Base-by-base conservation (phyloP, 352 stramenopile species). In the Globisporangium solare region DNA sequence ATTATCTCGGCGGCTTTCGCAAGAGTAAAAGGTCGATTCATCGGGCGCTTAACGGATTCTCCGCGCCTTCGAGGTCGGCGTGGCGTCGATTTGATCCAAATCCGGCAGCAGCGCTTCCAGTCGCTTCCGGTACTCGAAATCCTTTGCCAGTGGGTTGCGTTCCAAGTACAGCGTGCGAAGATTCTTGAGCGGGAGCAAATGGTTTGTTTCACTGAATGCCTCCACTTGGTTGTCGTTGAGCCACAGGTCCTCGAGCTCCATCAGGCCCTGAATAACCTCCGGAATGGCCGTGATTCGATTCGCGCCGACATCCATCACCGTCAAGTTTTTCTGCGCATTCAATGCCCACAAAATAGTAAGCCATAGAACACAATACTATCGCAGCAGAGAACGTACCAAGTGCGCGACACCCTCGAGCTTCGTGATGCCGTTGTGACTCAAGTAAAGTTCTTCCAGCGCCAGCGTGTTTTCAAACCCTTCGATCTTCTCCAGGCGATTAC, bases 361-460 rank as follows among this genome's bases (percentile, higher is more conserved):
- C 3, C 56, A 47, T 12, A 20, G 7, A 11, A 10, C 10, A 6
- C 27, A 35, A 35, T 10, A 35, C 6, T 35, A 35, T 8, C 27
- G 27, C 27, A 35, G 53, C 49, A 14, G 13, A 47, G 11, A 18
- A 43, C 73, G 46, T 74, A 94, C 84, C 70, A 94, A 66, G 50
- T 90, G 75, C 27, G 70, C 71, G 18, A 94, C 49, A 32, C 87
- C 87, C 43, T 89, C 73, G n/a, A 96, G 75, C 46, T 63, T 74
- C 52, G 93, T 77, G 64, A 99, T 99, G 48, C 81, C 94, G 66
- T 99, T 99, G 73, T 98, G 94, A 56, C 91, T 96, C 54, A 99
- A 67, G 61, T 99, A 99, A 6, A 99, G 74, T 74, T 99, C 97
- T 71, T 98, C 91, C 31, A 99, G 75, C 32, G 65, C 63, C 13